Evolutionary conservation across 2,329 filamentous ascomycete genomes (phyloP).

Genomic region (Grosmannia serpens): DNA sequence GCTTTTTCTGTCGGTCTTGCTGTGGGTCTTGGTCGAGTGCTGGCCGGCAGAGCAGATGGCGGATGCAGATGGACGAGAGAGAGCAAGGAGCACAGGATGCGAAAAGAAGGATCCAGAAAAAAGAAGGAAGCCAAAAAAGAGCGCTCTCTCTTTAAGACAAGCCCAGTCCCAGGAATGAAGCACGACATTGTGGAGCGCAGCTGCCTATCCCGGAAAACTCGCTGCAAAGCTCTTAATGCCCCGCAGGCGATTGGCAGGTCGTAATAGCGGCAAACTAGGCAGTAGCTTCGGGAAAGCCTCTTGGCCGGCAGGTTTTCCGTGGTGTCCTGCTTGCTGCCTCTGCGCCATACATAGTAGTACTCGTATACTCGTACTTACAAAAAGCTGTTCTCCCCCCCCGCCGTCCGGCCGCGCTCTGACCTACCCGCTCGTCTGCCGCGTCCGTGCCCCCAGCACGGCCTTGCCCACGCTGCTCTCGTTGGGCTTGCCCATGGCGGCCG

Average conservation of each 20-base stretch:
- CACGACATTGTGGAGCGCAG: not conserved
- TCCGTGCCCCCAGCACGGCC: slow-evolving; percentile 43
- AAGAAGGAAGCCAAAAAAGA: not conserved
- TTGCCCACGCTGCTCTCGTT: slow-evolving; percentile 55
- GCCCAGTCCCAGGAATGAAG: not conserved
- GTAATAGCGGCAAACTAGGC: not conserved
- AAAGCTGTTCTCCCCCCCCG: not conserved
- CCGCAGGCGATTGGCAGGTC: not conserved
- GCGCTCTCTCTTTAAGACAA: too few species aligned
- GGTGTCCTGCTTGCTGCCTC: not conserved
- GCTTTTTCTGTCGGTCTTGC: too few species aligned
- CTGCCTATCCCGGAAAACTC: not conserved
- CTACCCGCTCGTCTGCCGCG: slow-evolving; percentile 7
- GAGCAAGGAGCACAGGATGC: not conserved
- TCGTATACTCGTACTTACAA: too few species aligned
- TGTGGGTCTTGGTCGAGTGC: too few species aligned
- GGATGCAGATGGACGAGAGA: not conserved
- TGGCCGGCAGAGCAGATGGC: too few species aligned
- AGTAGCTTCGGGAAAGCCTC: not conserved
- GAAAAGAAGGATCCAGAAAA: not conserved
- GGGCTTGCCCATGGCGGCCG: slow-evolving; percentile 45
- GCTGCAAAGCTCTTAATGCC: not conserved
- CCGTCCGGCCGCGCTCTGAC: not conserved
- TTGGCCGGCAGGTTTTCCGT: not conserved
- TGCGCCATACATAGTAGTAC: not conserved